Evolutionary conservation across 371 early-diverging fungal species (phyloP), one percentile per base, ranked within the genome.

Genomic region (Chytridium lagenaria): DNA sequence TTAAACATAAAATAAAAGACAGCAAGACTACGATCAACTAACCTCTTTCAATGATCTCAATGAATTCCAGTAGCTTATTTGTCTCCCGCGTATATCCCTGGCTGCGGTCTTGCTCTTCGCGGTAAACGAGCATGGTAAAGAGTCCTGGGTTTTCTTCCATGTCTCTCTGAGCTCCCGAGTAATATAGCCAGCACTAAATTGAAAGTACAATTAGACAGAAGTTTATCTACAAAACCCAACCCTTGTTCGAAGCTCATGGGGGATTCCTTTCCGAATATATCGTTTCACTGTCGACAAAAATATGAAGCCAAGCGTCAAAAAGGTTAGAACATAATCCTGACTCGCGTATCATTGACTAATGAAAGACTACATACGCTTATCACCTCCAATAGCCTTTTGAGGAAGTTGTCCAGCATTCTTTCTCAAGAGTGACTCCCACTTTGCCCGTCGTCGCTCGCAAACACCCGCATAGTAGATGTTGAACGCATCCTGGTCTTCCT

Each of bases 241-340:
- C 77, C 85, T 79, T 68, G 91, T 89, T 44, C 95, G 86, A 22
- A 91, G 70, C n/a, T 89, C 86, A 10, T 90, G 80, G 57, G 95
- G 95, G 66, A 95, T 90, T 10, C 95, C 95, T 79, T 93, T 93
- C 36, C 94, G 88, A 50, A 95, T 87, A 69, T 91, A 91, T 51
- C 93, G 83, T 70, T 94, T 94, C 37, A 92, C 91, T 90, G 31
- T 16, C 15, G 1, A 19, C 30, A 31, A 12, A 26, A 23, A 26
- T 5, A 52, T 10, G 34, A 61, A 30, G 31, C 34, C 36, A 61
- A 23, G 26, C 26, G 26, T 55, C 15, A 10, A 26, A 26, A 26
- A 55, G 5, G 26, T 5, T 15, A 55, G 7, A 26, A 55, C n/a
- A 5, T 3, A 22, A 31, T 7, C n/a, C n/a, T n/a, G 28, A 31